Conservation (phyloP, 176 grass and related monocot species). For the Leersia perrieri region DNA sequence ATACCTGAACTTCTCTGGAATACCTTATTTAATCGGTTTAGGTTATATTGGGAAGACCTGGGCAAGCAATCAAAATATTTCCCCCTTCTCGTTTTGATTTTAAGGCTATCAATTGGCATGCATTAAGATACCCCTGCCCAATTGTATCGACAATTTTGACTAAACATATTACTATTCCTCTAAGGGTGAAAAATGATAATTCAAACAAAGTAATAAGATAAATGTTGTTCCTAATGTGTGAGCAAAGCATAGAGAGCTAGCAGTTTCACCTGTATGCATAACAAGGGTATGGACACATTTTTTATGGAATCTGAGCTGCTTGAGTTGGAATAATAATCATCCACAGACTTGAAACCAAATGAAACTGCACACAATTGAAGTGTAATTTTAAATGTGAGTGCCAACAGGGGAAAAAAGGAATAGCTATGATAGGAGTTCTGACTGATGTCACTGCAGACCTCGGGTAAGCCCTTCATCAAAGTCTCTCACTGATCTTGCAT, state of each 20-base stretch:
- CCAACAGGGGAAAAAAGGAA: neutral
- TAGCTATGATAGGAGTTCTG: neutral
- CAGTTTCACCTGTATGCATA: constrained; percentile 90
- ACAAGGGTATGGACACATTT: constrained; percentile 75
- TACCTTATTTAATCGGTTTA: constrained; percentile 18
- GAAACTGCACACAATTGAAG: constrained; percentile 58
- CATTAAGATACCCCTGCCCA: neutral
- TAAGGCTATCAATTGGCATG: neutral
- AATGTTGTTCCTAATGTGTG: neutral
- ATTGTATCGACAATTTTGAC: neutral
- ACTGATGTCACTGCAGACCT: constrained; percentile 36
- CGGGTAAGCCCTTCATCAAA: constrained; percentile 95
- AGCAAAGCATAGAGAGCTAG: constrained; percentile 5
- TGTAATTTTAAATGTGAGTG: constrained; percentile 13
- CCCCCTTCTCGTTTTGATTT: neutral
- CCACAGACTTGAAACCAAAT: constrained; percentile 97
- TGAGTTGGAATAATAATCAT: constrained; percentile 97
- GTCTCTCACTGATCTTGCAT: constrained; percentile 81
- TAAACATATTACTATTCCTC: neutral
- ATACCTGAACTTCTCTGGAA: neutral
- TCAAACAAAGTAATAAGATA: constrained; percentile 14
- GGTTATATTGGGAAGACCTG: constrained; percentile 12
- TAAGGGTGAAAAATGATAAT: neutral
- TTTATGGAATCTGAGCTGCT: constrained; percentile 90
- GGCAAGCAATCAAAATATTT: neutral